Percentiles rank a stretch among this genome's conserved stretches.
Conservation (phyloP, 176 grass and related monocot species). For the Carex cristatella region DNA sequence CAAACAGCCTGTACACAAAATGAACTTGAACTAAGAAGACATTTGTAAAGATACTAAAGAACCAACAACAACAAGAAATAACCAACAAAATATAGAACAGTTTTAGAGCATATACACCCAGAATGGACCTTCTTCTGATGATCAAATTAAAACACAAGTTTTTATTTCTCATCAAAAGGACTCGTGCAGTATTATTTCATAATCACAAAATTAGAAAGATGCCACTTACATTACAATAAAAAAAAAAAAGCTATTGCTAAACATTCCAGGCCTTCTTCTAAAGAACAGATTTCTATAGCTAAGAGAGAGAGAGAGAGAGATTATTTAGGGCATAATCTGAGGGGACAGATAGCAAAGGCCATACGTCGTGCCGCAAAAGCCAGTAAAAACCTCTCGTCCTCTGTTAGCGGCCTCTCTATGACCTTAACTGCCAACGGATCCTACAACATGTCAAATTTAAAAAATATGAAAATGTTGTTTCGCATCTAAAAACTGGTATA, state of each 20-base stretch:
- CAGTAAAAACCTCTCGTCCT: constrained; percentile 73
- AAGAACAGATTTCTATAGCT: neutral
- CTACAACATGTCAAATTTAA: constrained; percentile 23
- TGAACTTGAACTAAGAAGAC: too few species aligned
- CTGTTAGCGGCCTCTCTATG: constrained; percentile 71
- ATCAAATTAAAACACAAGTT: neutral
- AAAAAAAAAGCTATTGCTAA: neutral
- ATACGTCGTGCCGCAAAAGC: constrained; percentile 77
- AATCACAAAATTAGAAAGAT: neutral
- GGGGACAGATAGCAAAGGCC: constrained; percentile 81
- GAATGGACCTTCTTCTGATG: too few species aligned
- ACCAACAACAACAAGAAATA: too few species aligned
- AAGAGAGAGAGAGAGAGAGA: neutral
- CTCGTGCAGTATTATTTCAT: neutral
- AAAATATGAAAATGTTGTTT: neutral
- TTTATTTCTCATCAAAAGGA: neutral
- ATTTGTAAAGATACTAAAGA: too few species aligned
- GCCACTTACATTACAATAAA: too few species aligned
- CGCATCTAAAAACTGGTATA: neutral
- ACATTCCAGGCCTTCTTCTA: neutral
- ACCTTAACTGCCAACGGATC: constrained; percentile 75
- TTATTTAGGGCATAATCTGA: constrained; percentile 67
- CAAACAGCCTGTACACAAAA: too few species aligned
- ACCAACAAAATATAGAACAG: too few species aligned
- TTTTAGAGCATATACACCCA: too few species aligned